Base-by-base conservation (phyloP, 192 early-diverging fungal species). In the Dissophora globulifera region DNA sequence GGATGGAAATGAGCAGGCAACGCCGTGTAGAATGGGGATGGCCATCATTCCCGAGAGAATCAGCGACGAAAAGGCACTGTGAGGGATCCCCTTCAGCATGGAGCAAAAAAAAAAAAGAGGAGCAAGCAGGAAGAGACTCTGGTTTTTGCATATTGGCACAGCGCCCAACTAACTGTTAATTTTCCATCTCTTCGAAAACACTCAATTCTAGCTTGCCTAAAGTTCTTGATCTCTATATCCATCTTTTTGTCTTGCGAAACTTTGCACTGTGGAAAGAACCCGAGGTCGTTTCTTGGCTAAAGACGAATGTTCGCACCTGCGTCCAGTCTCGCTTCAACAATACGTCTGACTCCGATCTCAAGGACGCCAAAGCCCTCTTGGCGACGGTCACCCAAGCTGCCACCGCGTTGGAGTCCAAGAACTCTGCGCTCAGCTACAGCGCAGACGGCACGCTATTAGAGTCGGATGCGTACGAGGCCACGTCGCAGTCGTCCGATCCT, bases 201-300 rank as follows among this genome's bases (percentile, higher is more conserved):
- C n/a, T n/a, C n/a, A n/a, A n/a, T n/a, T n/a, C n/a, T n/a, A 79
- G 66, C 40, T 67, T 69, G 1, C 76, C 67, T 31, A 65, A 81
- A 49, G 82, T 83, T 30, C 78, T 91, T 66, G 85, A 89, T 68
- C 75, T 91, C 51, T 79, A 92, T 33, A 80, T 92, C 40, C 78
- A 85, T 22, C 72, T 94, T 61, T 95, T 89, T 81, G 88, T 91
- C 7, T 92, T 95, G 75, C 81, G 91, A 27, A 87, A 79, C 46
- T 84, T 86, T 60, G 78, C 91, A 33, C 72, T 95, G 40, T 98
- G 94, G 92, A 94, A 95, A 48, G 89, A 91, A 47, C 93, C 94
- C 11, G 51, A 80, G 67, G 71, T 80, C 12, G 63, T 78, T 26
- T 22, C 57, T n/a, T 79, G 78, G 79, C 68, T 81, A 27, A 81